These are phyloP conservation scores for Malus hybrid DNA, from an alignment of 331 rosid genomes.

Conservation along the genomic window DNA sequence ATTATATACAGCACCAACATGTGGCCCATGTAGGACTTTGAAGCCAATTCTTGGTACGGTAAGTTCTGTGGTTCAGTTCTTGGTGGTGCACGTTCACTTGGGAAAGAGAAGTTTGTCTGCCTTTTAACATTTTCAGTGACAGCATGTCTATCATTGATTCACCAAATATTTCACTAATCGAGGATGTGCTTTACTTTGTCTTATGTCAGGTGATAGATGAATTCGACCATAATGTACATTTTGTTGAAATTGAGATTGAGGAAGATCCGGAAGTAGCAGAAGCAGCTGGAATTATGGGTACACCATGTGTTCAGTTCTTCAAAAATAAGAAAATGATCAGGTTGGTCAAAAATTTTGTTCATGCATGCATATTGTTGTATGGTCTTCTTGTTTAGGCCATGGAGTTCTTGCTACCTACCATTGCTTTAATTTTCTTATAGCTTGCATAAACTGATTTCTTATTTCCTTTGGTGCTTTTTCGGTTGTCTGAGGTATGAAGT, in stretches of 20 bases:
- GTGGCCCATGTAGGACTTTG: conserved; percentile 90
- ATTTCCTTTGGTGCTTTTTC: too few relatives aligned
- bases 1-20: conserved; percentile 77
- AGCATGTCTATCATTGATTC: too few relatives aligned
- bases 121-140: neutral
- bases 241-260: conserved; percentile 92
- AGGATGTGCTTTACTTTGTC: neutral
- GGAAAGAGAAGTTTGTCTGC: neutral
- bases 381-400: too few relatives aligned
- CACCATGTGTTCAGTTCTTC: conserved; percentile 92
- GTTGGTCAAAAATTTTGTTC: conserved; percentile 25
- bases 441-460: too few relatives aligned
- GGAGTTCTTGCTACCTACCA: too few relatives aligned
- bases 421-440: too few relatives aligned
- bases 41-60: conserved; percentile 96
- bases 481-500: too few relatives aligned
- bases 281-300: conserved; percentile 95
- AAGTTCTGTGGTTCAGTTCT: conserved; percentile 4
- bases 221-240: conserved; percentile 79
- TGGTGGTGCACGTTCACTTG: neutral
- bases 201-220: conserved; percentile 79
- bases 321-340: conserved; percentile 87
- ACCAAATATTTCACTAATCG: neutral
- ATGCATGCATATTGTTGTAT: too few relatives aligned
- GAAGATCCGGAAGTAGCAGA: conserved; percentile 97